Conservation (phyloP, 2,329 filamentous ascomycete species). For the Fusarium clavum region DNA sequence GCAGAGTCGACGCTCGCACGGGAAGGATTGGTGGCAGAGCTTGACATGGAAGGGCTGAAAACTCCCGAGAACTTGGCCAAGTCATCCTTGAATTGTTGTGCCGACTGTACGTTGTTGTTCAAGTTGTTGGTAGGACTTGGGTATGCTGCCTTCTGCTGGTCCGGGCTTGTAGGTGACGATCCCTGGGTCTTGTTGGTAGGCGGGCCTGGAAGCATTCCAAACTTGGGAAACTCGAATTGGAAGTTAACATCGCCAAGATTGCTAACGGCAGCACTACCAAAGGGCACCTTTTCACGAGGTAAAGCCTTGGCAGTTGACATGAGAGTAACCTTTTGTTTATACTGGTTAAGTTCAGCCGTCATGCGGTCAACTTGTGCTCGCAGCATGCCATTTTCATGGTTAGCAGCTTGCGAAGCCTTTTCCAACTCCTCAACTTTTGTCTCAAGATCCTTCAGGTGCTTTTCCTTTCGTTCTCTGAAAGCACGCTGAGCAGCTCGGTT, state of each 20-base stretch:
- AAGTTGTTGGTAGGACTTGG: slow-evolving; percentile 49
- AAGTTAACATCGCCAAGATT: slow-evolving; percentile 83
- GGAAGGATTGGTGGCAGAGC: slow-evolving; percentile 59
- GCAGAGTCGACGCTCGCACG: slow-evolving; percentile 64
- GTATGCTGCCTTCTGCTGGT: slow-evolving; percentile 37
- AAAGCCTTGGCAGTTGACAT: slow-evolving; percentile 54
- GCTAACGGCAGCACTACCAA: slow-evolving; percentile 63
- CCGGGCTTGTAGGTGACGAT: slow-evolving; percentile 51
- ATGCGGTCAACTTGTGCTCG: slow-evolving; percentile 90
- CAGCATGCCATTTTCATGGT: slow-evolving; percentile 85
- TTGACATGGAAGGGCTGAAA: slow-evolving; percentile 68
- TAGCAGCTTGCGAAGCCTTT: slow-evolving; percentile 84
- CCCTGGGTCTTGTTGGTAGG: slow-evolving; percentile 45
- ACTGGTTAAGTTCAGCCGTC: slow-evolving; percentile 86
- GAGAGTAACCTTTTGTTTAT: slow-evolving; percentile 84
- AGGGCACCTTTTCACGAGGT: slow-evolving; percentile 54
- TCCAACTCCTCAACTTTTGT: slow-evolving; percentile 80
- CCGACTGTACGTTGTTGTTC: slow-evolving; percentile 41
- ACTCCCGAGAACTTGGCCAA: slow-evolving; percentile 67
- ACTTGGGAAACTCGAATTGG: slow-evolving; percentile 95
- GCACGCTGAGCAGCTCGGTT: slow-evolving; percentile 93
- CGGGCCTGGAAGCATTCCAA: slow-evolving; percentile 76
- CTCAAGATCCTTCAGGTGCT: slow-evolving; percentile 87
- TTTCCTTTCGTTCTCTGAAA: slow-evolving; percentile 95
- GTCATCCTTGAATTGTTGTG: slow-evolving; percentile 58